These are phyloP conservation scores for Yamadazyma ubonensis DNA, from an alignment of 805 yeast species.

Conservation along the genomic window DNA sequence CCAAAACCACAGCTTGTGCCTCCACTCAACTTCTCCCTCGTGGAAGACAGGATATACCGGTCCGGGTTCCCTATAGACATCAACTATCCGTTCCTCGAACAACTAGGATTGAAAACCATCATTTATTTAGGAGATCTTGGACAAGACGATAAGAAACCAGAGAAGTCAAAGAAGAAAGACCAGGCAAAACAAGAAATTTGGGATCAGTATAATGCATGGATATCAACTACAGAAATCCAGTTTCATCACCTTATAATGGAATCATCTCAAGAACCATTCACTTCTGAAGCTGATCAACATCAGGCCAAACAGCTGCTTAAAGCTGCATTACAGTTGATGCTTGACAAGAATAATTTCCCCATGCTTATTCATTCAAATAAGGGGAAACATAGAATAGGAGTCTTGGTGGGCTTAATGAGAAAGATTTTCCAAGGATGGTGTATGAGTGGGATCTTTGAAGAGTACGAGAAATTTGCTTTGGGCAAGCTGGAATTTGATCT, in stretches of 20 bases:
- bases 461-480: constrained; percentile 86
- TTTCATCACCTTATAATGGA: constrained; percentile 64
- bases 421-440: constrained; percentile 91
- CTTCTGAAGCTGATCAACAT: constrained; percentile 47
- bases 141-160: constrained; percentile 19
- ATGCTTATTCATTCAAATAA: constrained; percentile 88
- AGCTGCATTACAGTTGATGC: constrained; percentile 53
- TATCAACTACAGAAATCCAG: constrained; percentile 48
- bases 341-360: constrained; percentile 75
- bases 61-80: constrained; percentile 92
- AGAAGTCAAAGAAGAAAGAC: constrained; percentile 33
- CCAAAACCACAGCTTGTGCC: constrained; percentile 52
- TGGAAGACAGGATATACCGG: constrained; percentile 82
- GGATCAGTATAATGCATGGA: constrained; percentile 68
- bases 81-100: constrained; percentile 76
- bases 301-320: constrained; percentile 49
- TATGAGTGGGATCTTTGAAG: constrained; percentile 88
- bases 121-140: constrained; percentile 74
- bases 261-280: constrained; percentile 75
- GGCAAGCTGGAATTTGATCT: constrained; percentile 92
- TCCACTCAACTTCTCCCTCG: constrained; percentile 86
- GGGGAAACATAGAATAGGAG: constrained; percentile 97
- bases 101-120: constrained; percentile 71
- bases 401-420: constrained; percentile 86
- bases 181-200: constrained; percentile 46